Base-by-base conservation (phyloP, 2,329 filamentous ascomycete genomes). In the Xylariaceae sp. region DNA sequence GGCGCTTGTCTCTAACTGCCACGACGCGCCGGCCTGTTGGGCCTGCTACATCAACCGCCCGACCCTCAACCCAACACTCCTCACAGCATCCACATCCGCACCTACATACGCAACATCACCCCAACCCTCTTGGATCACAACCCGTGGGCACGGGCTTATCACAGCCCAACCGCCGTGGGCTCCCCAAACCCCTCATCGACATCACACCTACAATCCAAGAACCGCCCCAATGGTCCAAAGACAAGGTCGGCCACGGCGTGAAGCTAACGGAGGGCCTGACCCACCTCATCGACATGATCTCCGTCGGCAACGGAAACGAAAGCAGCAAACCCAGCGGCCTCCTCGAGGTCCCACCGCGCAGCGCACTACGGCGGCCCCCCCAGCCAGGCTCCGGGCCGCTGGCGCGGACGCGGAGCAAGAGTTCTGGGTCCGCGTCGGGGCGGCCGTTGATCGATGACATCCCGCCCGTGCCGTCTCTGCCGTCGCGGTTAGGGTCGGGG, bases 241-340 rank as follows among this genome's bases (percentile, higher is more conserved):
- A 65, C 8, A 60, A 61, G 40, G 58, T 42, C 18, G 69, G 69
- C 6, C 69, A 65, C 18, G 69, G 69, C 18, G 66, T 71, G 10
- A 64, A 65, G 24, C 67, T 64, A 3, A 66, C 69, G 1, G 67
- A 68, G 18, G 68, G 67, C n/a, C 57, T 62, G 35, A 53, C 43
- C 18, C 69, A 68, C 26, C 61, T 71, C 6, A 50, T 71, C 13
- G 63, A 71, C 46, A 53, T 70, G 11, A 71, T 71, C 41, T 62
- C 57, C 7, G 53, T 56, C 16, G 56, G 61, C 6, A 57, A 56
- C 27, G 51, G 47, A 20, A 44, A 55, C 3, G 58, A 46, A 18
- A 54, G 55, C 2, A 50, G 35, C 18, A 50, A 35, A n/a, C 13
- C 20, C 9, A 54, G 39, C 10, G 32, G 39, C 29, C 40, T 50